These are phyloP conservation scores for Exophiala xenobiotica DNA, from an alignment of 2,329 filamentous ascomycete genomes.

Conservation along the genomic window DNA sequence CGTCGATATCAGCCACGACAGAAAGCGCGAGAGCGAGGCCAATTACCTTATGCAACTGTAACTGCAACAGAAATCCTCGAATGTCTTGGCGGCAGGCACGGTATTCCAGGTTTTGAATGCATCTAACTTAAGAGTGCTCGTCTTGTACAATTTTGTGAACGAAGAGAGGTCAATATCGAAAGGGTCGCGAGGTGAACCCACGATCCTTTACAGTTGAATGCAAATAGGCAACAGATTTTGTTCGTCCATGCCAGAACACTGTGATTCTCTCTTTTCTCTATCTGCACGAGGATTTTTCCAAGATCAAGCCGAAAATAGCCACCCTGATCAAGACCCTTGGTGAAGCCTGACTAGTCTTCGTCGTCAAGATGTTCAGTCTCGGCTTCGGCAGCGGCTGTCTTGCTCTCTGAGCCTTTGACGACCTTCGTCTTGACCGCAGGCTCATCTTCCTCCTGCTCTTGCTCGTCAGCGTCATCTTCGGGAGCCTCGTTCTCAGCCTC, in stretches of 20 bases:
- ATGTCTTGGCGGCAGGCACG: no score
- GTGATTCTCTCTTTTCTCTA: constrained; percentile 11
- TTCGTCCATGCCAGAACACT: neutral
- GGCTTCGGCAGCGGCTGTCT: constrained; percentile 18
- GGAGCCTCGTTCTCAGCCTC: constrained; percentile 21
- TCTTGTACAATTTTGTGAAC: no score
- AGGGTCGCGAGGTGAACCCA: no score
- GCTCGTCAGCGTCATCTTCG: constrained; percentile 22
- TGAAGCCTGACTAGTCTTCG: constrained; percentile 15
- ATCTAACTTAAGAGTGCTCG: no score
- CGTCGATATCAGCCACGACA: no score
- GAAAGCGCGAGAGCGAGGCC: no score
- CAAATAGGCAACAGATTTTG: neutral
- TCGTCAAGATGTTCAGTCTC: constrained; percentile 26
- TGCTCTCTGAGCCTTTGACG: constrained; percentile 21
- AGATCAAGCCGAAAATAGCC: constrained; percentile 3
- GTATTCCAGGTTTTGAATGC: no score
- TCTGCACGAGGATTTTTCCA: constrained; percentile 11
- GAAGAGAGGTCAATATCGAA: no score
- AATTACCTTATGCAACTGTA: no score
- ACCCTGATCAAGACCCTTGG: neutral
- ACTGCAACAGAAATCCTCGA: no score
- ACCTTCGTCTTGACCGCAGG: constrained; percentile 29
- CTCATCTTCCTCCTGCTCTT: constrained; percentile 29
- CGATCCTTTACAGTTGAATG: no score